Evolutionary conservation across 805 yeast genomes (phyloP), one percentile per base, ranked within the genome.

Genomic region (Wickerhamomyces rabaulensis): DNA sequence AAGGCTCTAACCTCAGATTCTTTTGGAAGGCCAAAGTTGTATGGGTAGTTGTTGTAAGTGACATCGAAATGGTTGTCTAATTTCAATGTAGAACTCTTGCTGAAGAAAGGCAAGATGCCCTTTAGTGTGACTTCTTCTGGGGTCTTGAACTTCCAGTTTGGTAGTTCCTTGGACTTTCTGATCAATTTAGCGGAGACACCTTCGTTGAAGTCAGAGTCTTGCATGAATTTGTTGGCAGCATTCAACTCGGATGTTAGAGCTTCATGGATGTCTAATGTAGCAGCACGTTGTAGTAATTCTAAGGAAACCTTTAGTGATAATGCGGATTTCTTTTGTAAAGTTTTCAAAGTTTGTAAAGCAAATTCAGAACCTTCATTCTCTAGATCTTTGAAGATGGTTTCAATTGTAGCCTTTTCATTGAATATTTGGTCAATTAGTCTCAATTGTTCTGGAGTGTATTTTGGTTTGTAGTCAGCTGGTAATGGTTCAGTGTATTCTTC

Each of bases 11-110:
- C 73, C 49, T 80, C 85, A 33, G 62, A 52, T 65, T 86, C 88
- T 12, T 79, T 71, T 43, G 98, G 98, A 54, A 94, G 73, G 26
- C 95, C 96, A 75, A 80, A 84, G 58, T 78, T 68, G 68, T 57
- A 55, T 20, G 74, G 73, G 58, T 78, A 76, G 51, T 73, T 66
- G 29, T 58, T 62, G 66, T 71, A 76, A 17, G 74, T 68, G 37
- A 65, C 60, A 39, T 61, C 60, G 26, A 65, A 53, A 39, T 55
- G 50, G 22, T 54, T 55, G 19, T 61, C 61, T 42, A 61, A 62
- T 38, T 64, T 45, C 47, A 66, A 53, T 45, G 64, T 49, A 20
- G 66, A 50, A 54, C 61, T 52, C 25, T 56, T 29, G 48, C 55
- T 44, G 67, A 61, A 46, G 65, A 64, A 50, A 58, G 63, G 52